These are phyloP conservation scores for Erythrophleum fordii DNA, from an alignment of 306 rosid species.

Conservation along the genomic window DNA sequence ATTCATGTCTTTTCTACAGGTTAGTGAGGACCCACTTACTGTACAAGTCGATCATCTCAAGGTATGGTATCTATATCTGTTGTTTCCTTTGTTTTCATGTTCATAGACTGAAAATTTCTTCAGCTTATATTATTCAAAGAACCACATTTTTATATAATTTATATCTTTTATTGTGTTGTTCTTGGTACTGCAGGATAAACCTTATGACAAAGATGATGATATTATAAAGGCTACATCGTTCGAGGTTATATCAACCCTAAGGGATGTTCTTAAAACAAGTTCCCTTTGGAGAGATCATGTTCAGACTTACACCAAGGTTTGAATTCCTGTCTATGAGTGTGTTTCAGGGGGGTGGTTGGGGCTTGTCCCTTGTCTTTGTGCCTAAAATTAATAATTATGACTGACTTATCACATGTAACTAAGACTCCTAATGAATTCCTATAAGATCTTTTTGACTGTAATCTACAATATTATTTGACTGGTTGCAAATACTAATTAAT, in stretches of 20 bases:
- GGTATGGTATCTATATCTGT: conserved; percentile 50
- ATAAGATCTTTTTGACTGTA: not conserved
- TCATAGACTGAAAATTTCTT: conserved; percentile 24
- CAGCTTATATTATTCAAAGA: conserved; percentile 10
- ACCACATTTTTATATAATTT: not conserved
- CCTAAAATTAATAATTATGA: not conserved
- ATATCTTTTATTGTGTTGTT: conserved; percentile 14
- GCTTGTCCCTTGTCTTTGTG: conserved; percentile 32
- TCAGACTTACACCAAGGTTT: conserved; percentile 93
- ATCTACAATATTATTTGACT: not conserved
- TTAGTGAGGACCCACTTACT: conserved; percentile 90
- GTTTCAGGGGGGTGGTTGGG: conserved; percentile 4
- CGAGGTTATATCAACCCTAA: conserved; percentile 93
- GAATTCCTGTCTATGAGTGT: conserved; percentile 15
- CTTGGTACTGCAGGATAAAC: conserved; percentile 69
- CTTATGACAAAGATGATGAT: conserved; percentile 94
- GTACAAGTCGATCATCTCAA: conserved; percentile 99
- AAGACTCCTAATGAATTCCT: not conserved
- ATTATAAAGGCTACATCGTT: conserved; percentile 93
- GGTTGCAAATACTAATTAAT: not conserved
- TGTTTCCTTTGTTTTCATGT: conserved; percentile 28
- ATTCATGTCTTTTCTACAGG: conserved; percentile 59
- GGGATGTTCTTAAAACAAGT: conserved; percentile 97
- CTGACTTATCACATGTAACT: not conserved
- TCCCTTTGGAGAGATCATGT: conserved; percentile 99